Conservation (phyloP, 352 stramenopile species). For the Pythium rishiriense region DNA sequence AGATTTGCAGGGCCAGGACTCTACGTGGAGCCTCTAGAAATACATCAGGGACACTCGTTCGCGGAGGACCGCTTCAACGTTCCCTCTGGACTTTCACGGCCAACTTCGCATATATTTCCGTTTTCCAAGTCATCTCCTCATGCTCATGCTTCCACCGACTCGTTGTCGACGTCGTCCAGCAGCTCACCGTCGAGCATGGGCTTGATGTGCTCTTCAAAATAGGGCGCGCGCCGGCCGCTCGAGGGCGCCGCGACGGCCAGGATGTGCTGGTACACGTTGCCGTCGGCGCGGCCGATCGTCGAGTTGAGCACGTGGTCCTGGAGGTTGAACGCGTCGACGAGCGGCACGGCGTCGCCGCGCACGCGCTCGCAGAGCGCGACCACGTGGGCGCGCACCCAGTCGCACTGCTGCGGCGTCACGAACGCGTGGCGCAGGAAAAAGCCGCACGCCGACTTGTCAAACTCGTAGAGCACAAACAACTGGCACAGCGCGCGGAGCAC, state of each 20-base stretch:
- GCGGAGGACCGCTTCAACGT: not conserved
- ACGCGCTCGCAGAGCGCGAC: conserved; percentile 46
- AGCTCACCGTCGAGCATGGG: conserved; percentile 56
- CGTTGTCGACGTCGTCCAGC: conserved; percentile 25
- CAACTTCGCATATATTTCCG: no score
- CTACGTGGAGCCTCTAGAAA: not conserved
- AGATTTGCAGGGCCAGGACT: not conserved
- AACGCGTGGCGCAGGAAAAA: conserved; percentile 67
- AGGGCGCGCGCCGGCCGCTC: conserved; percentile 41
- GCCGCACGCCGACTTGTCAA: conserved; percentile 43
- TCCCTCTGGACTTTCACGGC: no score
- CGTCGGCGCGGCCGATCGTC: conserved; percentile 56
- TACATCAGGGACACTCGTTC: not conserved
- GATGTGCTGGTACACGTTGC: conserved; percentile 74
- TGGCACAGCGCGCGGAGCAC: conserved; percentile 63
- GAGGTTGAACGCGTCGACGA: conserved; percentile 79
- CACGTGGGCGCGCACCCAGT: conserved; percentile 46
- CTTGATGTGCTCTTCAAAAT: conserved; percentile 61
- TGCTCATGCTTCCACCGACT: not conserved
- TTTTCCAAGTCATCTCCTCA: not conserved
- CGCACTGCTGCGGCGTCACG: conserved; percentile 51
- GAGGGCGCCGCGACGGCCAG: conserved; percentile 44
- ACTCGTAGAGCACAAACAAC: conserved; percentile 76
- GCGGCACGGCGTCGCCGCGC: conserved; percentile 58
- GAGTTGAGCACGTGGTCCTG: conserved; percentile 74